Conservation (phyloP, 805 yeast genomes). For the Zygoascus bituminiphila region DNA sequence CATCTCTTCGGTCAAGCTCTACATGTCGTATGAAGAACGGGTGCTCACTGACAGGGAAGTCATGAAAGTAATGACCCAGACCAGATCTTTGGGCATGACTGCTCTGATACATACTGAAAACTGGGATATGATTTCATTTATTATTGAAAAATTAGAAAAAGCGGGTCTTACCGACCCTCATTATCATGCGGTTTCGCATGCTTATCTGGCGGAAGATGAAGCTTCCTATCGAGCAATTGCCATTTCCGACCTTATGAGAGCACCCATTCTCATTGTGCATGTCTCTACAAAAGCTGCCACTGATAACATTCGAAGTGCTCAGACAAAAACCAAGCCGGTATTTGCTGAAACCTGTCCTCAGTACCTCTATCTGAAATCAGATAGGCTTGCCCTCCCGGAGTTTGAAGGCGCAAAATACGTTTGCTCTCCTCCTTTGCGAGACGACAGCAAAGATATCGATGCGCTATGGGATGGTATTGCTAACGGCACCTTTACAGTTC, state of each 20-base stretch:
- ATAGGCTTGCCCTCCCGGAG: constrained; percentile 28
- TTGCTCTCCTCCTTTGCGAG: constrained; percentile 44
- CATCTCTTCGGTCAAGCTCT: constrained; percentile 36
- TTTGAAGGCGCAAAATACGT: constrained; percentile 44
- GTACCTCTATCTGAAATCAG: constrained; percentile 38
- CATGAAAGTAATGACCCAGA: constrained; percentile 32
- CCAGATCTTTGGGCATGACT: constrained; percentile 37
- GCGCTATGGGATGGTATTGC: constrained; percentile 40
- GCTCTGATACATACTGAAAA: constrained; percentile 48
- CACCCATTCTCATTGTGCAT: constrained; percentile 41
- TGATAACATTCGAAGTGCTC: constrained; percentile 36
- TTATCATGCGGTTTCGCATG: constrained; percentile 40
- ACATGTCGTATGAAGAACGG: constrained; percentile 39
- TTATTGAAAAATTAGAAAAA: constrained; percentile 34
- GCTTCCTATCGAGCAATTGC: constrained; percentile 42
- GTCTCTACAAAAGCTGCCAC: constrained; percentile 39
- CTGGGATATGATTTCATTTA: constrained; percentile 36
- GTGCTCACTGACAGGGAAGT: constrained; percentile 36
- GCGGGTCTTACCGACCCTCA: constrained; percentile 35
- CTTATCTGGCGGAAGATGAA: constrained; percentile 40
- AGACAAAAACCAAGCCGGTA: constrained; percentile 35
- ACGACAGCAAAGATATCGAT: constrained; percentile 32
- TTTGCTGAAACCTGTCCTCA: constrained; percentile 47
- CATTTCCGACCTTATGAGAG: constrained; percentile 36
- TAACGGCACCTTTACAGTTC: constrained; percentile 41